phyloP scores from a whole-genome alignment of 352 stramenopile genomes.

The Pythium dissimile region DNA sequence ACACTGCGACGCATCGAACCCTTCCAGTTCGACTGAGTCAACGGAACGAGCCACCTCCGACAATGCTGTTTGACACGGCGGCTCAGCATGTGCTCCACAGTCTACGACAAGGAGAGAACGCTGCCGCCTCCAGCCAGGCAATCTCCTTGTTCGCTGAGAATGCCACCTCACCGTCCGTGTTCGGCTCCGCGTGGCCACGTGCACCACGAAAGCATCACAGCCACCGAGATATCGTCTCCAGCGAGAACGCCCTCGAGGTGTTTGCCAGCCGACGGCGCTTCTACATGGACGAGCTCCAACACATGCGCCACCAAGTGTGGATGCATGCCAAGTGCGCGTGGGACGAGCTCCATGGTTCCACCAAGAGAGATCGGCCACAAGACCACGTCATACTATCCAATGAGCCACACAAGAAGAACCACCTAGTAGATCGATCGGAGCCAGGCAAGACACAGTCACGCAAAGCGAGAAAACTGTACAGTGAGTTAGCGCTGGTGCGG shows the following conservation, averaged over 20 bases:
- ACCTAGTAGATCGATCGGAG: background rate
- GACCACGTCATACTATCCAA: background rate
- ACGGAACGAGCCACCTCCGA: background rate
- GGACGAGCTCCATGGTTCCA: background rate
- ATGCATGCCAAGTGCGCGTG: background rate
- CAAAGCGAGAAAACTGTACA: slow-evolving; percentile 18
- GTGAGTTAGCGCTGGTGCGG: slow-evolving; percentile 9
- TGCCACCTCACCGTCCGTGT: background rate
- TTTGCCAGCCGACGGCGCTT: background rate
- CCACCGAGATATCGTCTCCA: background rate
- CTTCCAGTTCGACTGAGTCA: background rate
- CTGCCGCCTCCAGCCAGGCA: background rate
- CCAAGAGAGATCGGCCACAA: background rate
- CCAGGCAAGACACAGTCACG: slow-evolving; percentile 6
- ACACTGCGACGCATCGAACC: background rate
- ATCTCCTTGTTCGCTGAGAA: background rate
- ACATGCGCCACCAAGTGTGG: background rate
- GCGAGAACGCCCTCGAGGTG: background rate
- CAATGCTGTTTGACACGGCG: background rate
- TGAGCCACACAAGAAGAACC: background rate
- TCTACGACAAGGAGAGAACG: background rate
- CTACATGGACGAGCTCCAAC: background rate
- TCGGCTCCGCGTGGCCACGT: background rate
- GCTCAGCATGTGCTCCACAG: background rate
- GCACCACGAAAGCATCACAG: background rate